Evolutionary conservation across 352 stramenopile species (phyloP), one percentile per base, ranked within the genome.

Genomic region (Phytopythium helicoides): DNA sequence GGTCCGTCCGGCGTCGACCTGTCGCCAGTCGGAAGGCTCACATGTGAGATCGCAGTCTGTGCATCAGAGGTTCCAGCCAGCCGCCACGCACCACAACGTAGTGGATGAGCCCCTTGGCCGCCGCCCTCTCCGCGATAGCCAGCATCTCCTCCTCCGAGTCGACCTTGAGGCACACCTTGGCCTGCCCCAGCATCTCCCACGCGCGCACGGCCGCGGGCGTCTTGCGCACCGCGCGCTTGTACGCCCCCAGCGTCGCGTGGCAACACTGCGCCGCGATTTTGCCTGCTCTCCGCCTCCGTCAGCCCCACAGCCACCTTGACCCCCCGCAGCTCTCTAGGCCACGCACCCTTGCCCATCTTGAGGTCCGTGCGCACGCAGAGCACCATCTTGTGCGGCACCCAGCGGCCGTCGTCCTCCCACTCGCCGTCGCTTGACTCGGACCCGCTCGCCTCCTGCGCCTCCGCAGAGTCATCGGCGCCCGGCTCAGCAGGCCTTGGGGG

Each of bases 341-440:
- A n/a, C 68, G 71, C 84, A 87, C 94, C 95, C 77, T 98, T 98
- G 62, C 91, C 90, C 95, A 99, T 99, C 64, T 92, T 94, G 38
- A 99, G 73, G 69, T 97, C 85, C 31, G 86, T 96, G 59, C 96
- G 95, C 60, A 98, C 95, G 54, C 89, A 96, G 18, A 99, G 79
- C 47, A 98, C 88, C 92, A 98, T 98, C 60, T 96, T 96, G 72
- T 95, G 85, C 19, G 82, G 82, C 54, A 76, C 52, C 73, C 66
- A 91, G 54, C 47, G 33, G 64, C 56, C 7, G 71, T 70, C 66
- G 56, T 68, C 84, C 36, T 90, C 76, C 68, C 79, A 90, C 25
- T 81, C 75, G 33, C 60, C 58, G 26, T 91, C 81, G 16, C 84
- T 75, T 5, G 73, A 79, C 5, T 56, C 70, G 23, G 65, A 73